Evolutionary conservation across 2,329 filamentous ascomycete genomes (phyloP).

Genomic region (Metarhizium rileyi): DNA sequence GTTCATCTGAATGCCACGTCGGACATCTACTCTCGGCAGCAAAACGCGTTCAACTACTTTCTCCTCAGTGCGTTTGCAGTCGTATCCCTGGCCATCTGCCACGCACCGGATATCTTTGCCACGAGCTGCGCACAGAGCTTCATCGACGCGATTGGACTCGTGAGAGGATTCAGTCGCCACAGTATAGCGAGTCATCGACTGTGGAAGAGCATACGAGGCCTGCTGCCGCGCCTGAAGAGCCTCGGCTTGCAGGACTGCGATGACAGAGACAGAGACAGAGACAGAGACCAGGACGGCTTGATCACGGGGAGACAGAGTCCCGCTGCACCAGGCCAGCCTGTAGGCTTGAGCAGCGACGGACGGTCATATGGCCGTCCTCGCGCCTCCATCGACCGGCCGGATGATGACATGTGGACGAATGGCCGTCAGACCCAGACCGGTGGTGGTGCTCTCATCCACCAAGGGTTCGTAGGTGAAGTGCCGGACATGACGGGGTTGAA

Average conservation of each 20-base stretch:
- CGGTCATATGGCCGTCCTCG: not conserved
- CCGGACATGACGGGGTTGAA: constrained; percentile 26
- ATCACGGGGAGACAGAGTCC: not conserved
- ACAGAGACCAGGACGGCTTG: not conserved
- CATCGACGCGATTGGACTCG: constrained; percentile 20
- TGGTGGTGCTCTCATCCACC: not conserved
- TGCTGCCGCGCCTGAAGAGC: constrained; percentile 21
- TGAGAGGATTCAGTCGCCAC: constrained; percentile 22
- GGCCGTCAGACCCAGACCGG: constrained; percentile 2
- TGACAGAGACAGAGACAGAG: constrained; percentile 4
- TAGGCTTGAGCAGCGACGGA: not conserved
- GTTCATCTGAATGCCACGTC: constrained; percentile 14
- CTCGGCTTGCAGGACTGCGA: constrained; percentile 15
- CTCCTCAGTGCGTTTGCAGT: constrained; percentile 19
- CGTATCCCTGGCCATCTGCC: constrained; percentile 34
- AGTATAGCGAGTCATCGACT: constrained; percentile 22
- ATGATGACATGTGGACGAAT: not conserved
- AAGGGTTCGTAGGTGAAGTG: constrained; percentile 8
- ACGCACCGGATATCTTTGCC: constrained; percentile 32
- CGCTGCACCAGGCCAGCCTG: not conserved
- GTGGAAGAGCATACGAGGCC: constrained; percentile 25
- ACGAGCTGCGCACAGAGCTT: constrained; percentile 24
- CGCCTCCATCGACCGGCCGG: not conserved
- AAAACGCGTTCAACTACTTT: constrained; percentile 18
- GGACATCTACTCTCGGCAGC: constrained; percentile 16